phyloP scores from a whole-genome alignment of 176 grass and related monocot species.

The Aechmea fasciata region DNA sequence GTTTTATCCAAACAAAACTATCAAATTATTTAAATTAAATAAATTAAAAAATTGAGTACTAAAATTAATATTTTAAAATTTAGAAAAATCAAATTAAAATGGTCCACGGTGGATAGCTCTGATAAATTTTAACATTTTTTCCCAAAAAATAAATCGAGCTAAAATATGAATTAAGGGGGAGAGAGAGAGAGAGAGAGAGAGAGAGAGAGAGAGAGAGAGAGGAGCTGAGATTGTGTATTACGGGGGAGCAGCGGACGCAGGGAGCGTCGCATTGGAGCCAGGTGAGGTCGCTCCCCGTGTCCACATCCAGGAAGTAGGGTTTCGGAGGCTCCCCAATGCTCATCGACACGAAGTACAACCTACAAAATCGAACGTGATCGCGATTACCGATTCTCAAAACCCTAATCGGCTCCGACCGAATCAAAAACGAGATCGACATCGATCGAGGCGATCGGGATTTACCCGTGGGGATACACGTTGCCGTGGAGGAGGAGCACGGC shows the following conservation, averaged over 20 bases:
- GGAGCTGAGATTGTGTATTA: not conserved
- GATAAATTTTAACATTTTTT: too few relatives aligned
- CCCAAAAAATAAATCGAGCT: too few relatives aligned
- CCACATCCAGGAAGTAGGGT: constrained; percentile 76
- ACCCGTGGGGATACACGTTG: constrained; percentile 67
- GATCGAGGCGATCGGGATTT: not conserved
- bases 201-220: not conserved
- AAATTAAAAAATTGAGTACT: too few relatives aligned
- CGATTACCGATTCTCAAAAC: not conserved
- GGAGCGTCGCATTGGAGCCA: constrained; percentile 93
- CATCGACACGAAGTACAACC: constrained; percentile 56
- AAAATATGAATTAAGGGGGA: too few relatives aligned
- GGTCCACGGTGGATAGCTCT: too few relatives aligned
- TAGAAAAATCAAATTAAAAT: too few relatives aligned
- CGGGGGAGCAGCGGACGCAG: constrained; percentile 74
- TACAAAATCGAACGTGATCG: constrained; percentile 15
- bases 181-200: too few relatives aligned
- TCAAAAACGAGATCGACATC: not conserved
- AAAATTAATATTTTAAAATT: too few relatives aligned
- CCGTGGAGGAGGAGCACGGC: constrained; percentile 61
- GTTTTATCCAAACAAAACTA: too few relatives aligned
- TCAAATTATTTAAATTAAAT: too few relatives aligned
- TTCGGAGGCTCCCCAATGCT: constrained; percentile 75
- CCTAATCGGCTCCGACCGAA: not conserved
- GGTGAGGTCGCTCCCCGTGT: constrained; percentile 94